Conservation (phyloP, 164 flowering plant species). For the Magnolia changhungtana region DNA sequence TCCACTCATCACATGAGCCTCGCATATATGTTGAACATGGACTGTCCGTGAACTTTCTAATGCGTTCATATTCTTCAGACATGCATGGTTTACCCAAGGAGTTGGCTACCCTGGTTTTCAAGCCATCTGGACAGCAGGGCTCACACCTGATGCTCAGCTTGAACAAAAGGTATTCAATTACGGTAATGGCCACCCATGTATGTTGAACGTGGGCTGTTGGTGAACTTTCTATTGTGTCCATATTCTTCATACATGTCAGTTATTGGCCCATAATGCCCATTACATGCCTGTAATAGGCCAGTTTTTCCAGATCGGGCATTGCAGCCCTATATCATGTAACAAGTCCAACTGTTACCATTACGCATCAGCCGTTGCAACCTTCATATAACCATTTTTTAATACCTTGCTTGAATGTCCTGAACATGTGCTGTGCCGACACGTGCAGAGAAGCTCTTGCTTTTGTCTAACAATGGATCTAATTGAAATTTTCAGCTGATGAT, state of each 20-base stretch:
- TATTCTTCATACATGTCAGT: not conserved
- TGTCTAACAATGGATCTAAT: not conserved
- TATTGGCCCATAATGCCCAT: conserved; percentile 34
- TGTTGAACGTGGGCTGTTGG: not conserved
- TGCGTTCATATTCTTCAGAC: not conserved
- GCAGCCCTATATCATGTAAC: too few species aligned
- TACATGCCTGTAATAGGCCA: not conserved
- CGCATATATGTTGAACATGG: not conserved
- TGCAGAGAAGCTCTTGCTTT: not conserved
- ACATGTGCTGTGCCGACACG: not conserved
- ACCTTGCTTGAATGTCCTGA: not conserved
- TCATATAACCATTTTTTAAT: too few species aligned
- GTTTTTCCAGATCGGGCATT: not conserved
- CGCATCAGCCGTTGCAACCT: too few species aligned
- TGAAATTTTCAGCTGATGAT: conserved; percentile 52
- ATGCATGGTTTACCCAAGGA: not conserved
- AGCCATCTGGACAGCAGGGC: too few species aligned
- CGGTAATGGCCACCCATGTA: not conserved
- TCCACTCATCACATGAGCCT: not conserved
- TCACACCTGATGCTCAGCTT: too few species aligned
- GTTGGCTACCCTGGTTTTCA: too few species aligned
- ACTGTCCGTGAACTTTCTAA: not conserved
- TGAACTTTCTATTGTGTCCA: not conserved
- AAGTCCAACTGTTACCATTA: too few species aligned
- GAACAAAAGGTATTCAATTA: too few species aligned